These are phyloP conservation scores for Termitomyces sp. DNA, from an alignment of 768 basidiomycete species.

Conservation along the genomic window DNA sequence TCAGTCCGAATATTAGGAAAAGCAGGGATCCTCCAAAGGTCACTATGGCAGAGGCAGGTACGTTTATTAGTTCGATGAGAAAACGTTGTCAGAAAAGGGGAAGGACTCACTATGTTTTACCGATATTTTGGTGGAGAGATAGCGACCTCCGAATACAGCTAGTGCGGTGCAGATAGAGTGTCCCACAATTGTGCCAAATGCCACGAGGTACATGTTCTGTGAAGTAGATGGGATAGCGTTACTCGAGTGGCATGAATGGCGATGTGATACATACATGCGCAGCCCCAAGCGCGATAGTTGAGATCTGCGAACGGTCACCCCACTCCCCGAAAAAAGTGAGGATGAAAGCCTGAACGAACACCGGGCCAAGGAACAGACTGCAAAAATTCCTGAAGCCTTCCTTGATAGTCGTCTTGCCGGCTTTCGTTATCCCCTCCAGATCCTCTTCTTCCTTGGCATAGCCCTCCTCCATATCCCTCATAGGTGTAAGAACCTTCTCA, in stretches of 20 bases:
- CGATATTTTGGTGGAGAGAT: constrained; percentile 89
- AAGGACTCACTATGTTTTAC: constrained; percentile 79
- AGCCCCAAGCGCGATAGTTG: constrained; percentile 92
- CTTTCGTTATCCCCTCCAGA: constrained; percentile 14
- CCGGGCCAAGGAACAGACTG: constrained; percentile 80
- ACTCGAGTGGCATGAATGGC: background rate
- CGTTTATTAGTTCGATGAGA: constrained; percentile 1
- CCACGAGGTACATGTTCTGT: constrained; percentile 90
- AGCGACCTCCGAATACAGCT: constrained; percentile 92
- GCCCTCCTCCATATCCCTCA: constrained; percentile 78
- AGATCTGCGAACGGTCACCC: constrained; percentile 97
- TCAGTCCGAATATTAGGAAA: constrained; percentile 78
- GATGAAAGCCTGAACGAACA: constrained; percentile 92
- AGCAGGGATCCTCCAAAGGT: constrained; percentile 78
- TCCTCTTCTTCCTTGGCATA: constrained; percentile 6
- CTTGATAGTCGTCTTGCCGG: constrained; percentile 17
- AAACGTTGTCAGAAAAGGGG: background rate
- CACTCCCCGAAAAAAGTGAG: constrained; percentile 98
- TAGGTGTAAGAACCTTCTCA: constrained; percentile 41
- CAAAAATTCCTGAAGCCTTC: constrained; percentile 82
- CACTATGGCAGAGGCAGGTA: constrained; percentile 36
- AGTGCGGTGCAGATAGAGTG: constrained; percentile 84
- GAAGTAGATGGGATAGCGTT: background rate
- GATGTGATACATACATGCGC: constrained; percentile 71
- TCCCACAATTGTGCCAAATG: constrained; percentile 84